A percentile compares a stretch with the other conserved stretches of the same genome.
These are phyloP conservation scores for Daldinia grandis DNA, from an alignment of 495 filamentous ascomycete species.

Conservation along the genomic window DNA sequence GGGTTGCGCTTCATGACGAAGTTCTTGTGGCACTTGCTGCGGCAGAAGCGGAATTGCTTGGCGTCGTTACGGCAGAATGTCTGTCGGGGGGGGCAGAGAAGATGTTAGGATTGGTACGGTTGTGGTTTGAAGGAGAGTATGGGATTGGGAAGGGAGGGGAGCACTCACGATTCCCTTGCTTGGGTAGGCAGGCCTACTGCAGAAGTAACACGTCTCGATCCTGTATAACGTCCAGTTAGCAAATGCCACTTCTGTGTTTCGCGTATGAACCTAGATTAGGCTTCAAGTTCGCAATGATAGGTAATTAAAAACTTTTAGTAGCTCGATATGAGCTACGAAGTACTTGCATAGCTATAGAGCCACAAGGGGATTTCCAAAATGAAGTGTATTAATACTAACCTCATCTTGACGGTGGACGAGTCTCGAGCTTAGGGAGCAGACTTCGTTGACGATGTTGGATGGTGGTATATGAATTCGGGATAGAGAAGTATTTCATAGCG, in stretches of 20 bases:
- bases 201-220: conserved; percentile 91
- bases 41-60: conserved; percentile 40
- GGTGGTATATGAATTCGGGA: conserved; percentile 15
- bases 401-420: conserved; percentile 48
- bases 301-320: not conserved
- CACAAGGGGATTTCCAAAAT: not conserved
- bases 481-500: conserved; percentile 16
- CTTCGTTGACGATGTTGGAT: conserved; percentile 10
- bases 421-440: conserved; percentile 5
- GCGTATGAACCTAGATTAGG: not conserved
- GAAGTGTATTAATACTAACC: conserved; percentile 36
- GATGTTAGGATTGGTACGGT: conserved; percentile 1
- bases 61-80: conserved; percentile 58
- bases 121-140: not conserved
- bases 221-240: conserved; percentile 38
- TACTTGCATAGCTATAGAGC: not conserved
- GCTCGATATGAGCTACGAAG: not conserved
- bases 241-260: not conserved
- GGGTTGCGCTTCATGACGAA: conserved; percentile 97
- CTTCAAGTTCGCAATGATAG: not conserved
- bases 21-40: conserved; percentile 94
- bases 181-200: conserved; percentile 84
- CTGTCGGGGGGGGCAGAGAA: not conserved
- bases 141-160: conserved; percentile 61
- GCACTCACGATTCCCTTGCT: conserved; percentile 75